These are phyloP conservation scores for Corrigiola litoralis DNA, from an alignment of 179 eudicot genomes.

Conservation along the genomic window DNA sequence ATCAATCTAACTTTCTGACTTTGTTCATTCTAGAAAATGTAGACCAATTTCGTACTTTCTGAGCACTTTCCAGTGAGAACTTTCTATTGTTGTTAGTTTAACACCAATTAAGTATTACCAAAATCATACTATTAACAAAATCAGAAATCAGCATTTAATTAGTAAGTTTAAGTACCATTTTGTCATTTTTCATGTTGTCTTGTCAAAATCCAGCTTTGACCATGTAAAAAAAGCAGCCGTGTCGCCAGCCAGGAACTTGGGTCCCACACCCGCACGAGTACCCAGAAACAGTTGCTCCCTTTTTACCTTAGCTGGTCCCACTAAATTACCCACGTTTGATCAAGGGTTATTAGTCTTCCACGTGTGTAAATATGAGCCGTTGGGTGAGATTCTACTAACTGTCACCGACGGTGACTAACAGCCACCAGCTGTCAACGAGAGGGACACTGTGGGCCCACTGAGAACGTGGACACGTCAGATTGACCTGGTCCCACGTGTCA, in stretches of 20 bases:
- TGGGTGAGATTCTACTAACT: neutral
- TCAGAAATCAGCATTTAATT: too few species aligned
- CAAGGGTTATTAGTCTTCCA: neutral
- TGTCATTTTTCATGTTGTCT: neutral
- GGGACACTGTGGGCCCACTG: slow-evolving; percentile 25
- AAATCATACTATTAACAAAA: too few species aligned
- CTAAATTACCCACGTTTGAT: neutral
- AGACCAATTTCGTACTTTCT: too few species aligned
- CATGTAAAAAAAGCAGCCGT: slow-evolving; percentile 12
- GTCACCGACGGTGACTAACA: slow-evolving; percentile 20
- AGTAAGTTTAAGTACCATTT: too few species aligned
- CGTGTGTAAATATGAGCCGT: slow-evolving; percentile 8
- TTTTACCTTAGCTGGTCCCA: neutral
- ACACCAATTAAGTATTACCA: too few species aligned
- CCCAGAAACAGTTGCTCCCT: neutral
- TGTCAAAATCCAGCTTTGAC: slow-evolving; percentile 15
- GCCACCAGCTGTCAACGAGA: slow-evolving; percentile 34
- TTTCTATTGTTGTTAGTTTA: too few species aligned
- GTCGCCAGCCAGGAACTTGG: slow-evolving; percentile 18
- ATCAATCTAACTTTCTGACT: too few species aligned
- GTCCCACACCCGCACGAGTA: slow-evolving; percentile 18
- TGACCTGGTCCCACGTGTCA: slow-evolving; percentile 43
- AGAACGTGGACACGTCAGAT: slow-evolving; percentile 46
- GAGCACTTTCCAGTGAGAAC: too few species aligned
- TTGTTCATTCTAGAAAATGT: too few species aligned